Evolutionary conservation across 176 grass and related monocot genomes (phyloP).

Genomic region (Avena atlantica): DNA sequence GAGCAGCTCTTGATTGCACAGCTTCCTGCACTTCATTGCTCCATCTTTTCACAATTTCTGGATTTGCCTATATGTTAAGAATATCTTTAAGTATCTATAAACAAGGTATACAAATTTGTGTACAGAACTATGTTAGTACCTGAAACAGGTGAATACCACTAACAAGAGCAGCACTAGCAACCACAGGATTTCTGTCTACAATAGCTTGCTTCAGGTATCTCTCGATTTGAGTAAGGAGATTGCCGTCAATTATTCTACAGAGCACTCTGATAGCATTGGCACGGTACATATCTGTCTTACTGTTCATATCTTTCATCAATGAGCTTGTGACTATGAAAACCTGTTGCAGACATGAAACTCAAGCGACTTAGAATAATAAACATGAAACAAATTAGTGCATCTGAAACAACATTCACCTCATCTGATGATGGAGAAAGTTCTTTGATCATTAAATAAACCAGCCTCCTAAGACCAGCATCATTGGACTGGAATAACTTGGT

Average conservation of each 20-base stretch:
- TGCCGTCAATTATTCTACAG: slow-evolving; percentile 91
- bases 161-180: slow-evolving; percentile 96
- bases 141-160: slow-evolving; percentile 91
- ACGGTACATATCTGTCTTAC: slow-evolving; percentile 97
- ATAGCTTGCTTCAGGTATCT: slow-evolving; percentile 99
- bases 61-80: slow-evolving; percentile 63
- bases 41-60: slow-evolving; percentile 98
- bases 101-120: neutral
- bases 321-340: slow-evolving; percentile 99
- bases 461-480: slow-evolving; percentile 87
- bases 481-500: slow-evolving; percentile 96
- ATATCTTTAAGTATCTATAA: neutral
- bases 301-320: slow-evolving; percentile 99
- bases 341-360: slow-evolving; percentile 46
- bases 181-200: slow-evolving; percentile 96
- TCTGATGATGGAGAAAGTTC: slow-evolving; percentile 94
- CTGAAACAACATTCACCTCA: slow-evolving; percentile 62
- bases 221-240: slow-evolving; percentile 93
- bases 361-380: slow-evolving; percentile 36
- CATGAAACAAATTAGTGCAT: slow-evolving; percentile 7
- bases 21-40: slow-evolving; percentile 99
- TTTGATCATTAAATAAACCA: slow-evolving; percentile 99
- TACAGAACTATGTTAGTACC: slow-evolving; percentile 58
- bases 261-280: slow-evolving; percentile 98
- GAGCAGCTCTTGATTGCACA: slow-evolving; percentile 94